A percentile compares a stretch with the other conserved stretches of the same genome.
phyloP scores from a whole-genome alignment of 805 yeast species.

The Hanseniaspora thailandica region DNA sequence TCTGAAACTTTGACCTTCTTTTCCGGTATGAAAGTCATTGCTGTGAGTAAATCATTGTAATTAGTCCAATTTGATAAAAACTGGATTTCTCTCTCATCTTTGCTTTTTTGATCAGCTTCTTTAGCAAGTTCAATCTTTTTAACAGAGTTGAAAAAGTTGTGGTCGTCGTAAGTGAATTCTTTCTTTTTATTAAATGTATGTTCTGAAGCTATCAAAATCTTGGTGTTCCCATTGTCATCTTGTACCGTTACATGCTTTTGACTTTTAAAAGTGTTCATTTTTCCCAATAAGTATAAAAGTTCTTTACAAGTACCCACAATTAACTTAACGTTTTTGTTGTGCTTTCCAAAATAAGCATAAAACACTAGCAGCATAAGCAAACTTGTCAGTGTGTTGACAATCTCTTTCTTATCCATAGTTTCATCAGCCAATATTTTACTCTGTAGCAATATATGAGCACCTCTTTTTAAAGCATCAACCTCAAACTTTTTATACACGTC shows the following conservation, averaged over 20 bases:
- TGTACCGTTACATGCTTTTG: not conserved
- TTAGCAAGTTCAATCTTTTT: not conserved
- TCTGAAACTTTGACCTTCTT: not conserved
- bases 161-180: not conserved
- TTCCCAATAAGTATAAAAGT: not conserved
- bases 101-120: not conserved
- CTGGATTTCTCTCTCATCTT: not conserved
- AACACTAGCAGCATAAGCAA: not conserved
- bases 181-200: not conserved
- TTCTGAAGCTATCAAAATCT: conserved; percentile 3
- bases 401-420: not conserved
- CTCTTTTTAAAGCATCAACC: not conserved
- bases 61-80: conserved; percentile 11
- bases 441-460: not conserved
- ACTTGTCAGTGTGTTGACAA: not conserved
- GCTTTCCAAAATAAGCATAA: conserved; percentile 9
- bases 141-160: not conserved
- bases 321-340: conserved; percentile 2
- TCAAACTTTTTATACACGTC: not conserved
- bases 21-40: conserved; percentile 4
- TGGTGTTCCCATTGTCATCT: not conserved
- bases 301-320: not conserved
- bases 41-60: conserved; percentile 3
- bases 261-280: not conserved
- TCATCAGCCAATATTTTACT: not conserved